These are phyloP conservation scores for Saturnispora mendoncae DNA, from an alignment of 805 yeast species.

Conservation along the genomic window DNA sequence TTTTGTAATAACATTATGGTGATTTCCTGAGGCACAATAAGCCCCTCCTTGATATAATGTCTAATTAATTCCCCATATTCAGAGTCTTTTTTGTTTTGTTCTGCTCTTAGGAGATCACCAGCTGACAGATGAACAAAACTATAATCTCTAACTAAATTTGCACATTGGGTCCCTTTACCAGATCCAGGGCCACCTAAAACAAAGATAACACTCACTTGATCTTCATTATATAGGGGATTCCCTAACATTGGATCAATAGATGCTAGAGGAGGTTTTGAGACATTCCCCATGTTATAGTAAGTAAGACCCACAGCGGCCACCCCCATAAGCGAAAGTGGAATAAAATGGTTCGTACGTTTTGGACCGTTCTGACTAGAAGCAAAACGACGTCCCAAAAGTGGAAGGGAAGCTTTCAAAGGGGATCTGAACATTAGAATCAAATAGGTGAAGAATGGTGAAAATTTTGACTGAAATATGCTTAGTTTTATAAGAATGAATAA, in stretches of 20 bases:
- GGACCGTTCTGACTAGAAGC: not conserved
- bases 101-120: constrained; percentile 93
- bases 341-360: constrained; percentile 15
- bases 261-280: constrained; percentile 27
- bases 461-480: no score
- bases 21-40: constrained; percentile 87
- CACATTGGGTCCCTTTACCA: constrained; percentile 96
- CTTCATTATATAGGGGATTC: constrained; percentile 11
- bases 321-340: constrained; percentile 25
- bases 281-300: constrained; percentile 24
- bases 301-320: constrained; percentile 27
- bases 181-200: constrained; percentile 98
- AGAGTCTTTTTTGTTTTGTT: constrained; percentile 75
- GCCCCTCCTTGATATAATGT: constrained; percentile 75
- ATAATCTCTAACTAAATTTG: constrained; percentile 68
- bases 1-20: constrained; percentile 76
- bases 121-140: constrained; percentile 86
- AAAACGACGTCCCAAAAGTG: not conserved
- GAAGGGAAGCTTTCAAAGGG: not conserved
- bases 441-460: no score
- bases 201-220: constrained; percentile 60
- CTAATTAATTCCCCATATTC: constrained; percentile 80
- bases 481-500: no score
- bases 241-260: constrained; percentile 28
- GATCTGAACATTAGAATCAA: constrained; percentile 5